Evolutionary conservation across 768 basidiomycete species (phyloP), one percentile per base, ranked within the genome.

Genomic region (Hericium alpestre): DNA sequence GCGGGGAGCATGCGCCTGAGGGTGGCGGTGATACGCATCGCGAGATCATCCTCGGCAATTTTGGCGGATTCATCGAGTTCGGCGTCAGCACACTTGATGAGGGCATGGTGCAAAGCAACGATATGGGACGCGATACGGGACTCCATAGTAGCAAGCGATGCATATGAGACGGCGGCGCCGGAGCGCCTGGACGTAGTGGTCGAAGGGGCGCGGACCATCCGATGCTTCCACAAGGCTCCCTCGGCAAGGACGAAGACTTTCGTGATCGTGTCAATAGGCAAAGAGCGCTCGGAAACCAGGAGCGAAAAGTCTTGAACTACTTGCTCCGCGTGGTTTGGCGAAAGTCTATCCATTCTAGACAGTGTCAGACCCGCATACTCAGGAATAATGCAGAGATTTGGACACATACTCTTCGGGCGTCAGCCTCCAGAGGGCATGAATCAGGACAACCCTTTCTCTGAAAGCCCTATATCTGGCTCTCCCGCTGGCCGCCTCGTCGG

Each of bases 1-100:
- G 90, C 86, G 4, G 93, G 93, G 6, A 98, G 74, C 5, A 87
- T 86, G 27, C 96, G 79, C 51, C 95, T 78, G 59, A 97, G 87
- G 12, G 80, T 78, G 1, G 93, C 93, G 1, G 88, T 87, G 65
- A 99, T 96, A 22, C 79, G 78, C 68, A 87, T 85, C 4, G 88
- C 89, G 12, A 92, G 74, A 65, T 85, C 83, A 39, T 76, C 70
- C 59, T 81, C 78, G 25, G 73, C 73, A 6, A 69, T 69, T 58
- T 85, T 84, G 61, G 79, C 77, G 0, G 76, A 73, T 37, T 80
- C 80, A 52, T 75, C 71, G 12, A 92, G 76, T 64, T 92, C 81
- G 13, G 76, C 70, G 16, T 75, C 71, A 39, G 86, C 89, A 32
- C 89, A 75, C 62, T 84, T 75, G 39, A 93, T 72, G 25, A 95